Percentiles rank a stretch among this genome's conserved stretches.
phyloP scores from a whole-genome alignment of 768 basidiomycete genomes.

The Nidula microcarpa region DNA sequence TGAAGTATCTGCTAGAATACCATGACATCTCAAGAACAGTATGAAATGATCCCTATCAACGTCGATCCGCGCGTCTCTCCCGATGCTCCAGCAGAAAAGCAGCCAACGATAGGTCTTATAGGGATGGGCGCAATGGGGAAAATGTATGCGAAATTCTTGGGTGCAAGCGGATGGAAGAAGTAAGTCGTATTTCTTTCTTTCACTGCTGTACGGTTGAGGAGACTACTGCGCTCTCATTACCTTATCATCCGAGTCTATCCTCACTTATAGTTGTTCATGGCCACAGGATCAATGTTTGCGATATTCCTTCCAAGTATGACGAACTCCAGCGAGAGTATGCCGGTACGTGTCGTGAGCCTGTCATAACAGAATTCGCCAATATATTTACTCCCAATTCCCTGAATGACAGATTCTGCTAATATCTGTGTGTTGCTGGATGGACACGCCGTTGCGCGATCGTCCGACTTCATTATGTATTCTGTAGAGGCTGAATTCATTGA shows the following conservation, averaged over 20 bases:
- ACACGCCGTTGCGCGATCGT: constrained; percentile 81
- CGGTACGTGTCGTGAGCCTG: constrained; percentile 33
- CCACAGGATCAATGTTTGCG: constrained; percentile 85
- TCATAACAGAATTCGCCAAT: neutral
- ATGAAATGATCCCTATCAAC: constrained; percentile 10
- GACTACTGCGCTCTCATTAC: too few relatives aligned
- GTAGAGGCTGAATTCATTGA: constrained; percentile 91
- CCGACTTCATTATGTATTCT: constrained; percentile 93
- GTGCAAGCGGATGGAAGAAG: constrained; percentile 84
- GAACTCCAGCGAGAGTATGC: constrained; percentile 55
- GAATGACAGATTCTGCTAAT: constrained; percentile 45
- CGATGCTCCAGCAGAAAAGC: constrained; percentile 29
- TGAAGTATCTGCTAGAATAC: too few relatives aligned
- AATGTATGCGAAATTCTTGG: constrained; percentile 85
- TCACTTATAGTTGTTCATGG: constrained; percentile 3
- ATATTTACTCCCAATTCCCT: constrained; percentile 1
- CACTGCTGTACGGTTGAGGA: neutral
- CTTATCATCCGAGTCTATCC: too few relatives aligned
- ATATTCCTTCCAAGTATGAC: constrained; percentile 72
- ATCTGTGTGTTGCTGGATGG: constrained; percentile 75
- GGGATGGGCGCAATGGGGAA: constrained; percentile 98
- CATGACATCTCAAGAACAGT: too few relatives aligned
- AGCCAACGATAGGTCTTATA: constrained; percentile 85
- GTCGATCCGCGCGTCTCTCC: constrained; percentile 27
- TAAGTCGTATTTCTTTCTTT: constrained; percentile 22